These are phyloP conservation scores for Calonectria pseudoreteaudii DNA, from an alignment of 2,329 filamentous ascomycete species.

Conservation along the genomic window DNA sequence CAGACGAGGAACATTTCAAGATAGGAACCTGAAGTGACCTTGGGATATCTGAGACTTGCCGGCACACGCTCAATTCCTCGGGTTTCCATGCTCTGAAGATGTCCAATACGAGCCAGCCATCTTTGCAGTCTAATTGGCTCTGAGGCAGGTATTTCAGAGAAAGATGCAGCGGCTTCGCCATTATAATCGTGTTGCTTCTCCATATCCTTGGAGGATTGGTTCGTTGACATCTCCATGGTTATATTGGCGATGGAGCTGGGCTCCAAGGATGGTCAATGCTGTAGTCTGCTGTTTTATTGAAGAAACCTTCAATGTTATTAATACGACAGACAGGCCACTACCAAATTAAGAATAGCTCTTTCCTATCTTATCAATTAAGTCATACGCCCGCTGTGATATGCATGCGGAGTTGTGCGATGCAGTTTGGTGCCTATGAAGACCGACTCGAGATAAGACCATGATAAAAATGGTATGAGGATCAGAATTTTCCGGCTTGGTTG, in stretches of 20 bases:
- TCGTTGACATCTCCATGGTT: not conserved
- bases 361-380: not conserved
- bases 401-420: not conserved
- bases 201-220: not conserved
- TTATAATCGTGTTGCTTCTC: not conserved
- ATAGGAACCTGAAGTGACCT: not conserved
- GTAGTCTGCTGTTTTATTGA: not conserved
- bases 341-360: not conserved
- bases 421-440: not conserved
- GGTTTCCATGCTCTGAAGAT: not conserved
- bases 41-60: not conserved
- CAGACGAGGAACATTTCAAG: not conserved
- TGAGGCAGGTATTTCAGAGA: not conserved
- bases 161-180: not conserved
- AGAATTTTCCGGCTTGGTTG: not conserved
- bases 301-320: not conserved
- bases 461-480: not conserved
- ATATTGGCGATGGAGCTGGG: not conserved
- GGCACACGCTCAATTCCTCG: not conserved
- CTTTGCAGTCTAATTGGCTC: not conserved
- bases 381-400: not conserved
- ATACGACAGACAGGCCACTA: not conserved
- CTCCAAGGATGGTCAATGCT: not conserved
- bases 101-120: not conserved
- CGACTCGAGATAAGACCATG: not conserved